Base-by-base conservation (phyloP, 176 grass and related monocot genomes). In the Leersia perrieri region DNA sequence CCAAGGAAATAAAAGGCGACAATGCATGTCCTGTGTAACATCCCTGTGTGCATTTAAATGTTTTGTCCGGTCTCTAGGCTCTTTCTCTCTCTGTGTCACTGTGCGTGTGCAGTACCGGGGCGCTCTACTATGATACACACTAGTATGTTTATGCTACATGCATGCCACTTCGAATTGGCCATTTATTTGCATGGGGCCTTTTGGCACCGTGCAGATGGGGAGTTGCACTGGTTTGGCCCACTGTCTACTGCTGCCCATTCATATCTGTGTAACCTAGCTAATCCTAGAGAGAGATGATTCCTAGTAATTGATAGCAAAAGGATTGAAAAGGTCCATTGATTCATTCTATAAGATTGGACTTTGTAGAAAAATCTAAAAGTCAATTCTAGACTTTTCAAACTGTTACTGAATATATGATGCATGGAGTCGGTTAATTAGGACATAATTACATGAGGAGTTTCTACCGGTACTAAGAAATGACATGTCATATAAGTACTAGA, bases 31-130 rank as follows among this genome's bases (percentile, higher is more conserved):
- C 42, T 80, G 76, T 73, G 76, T 39, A 65, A 36, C 83, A 72
- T 85, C 55, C 53, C 53, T 51, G 83, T 79, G 67, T 57, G 32
- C 83, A 66, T 71, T 86, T 74, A 70, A 86, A 80, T 67, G 84
- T 60, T 62, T 80, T 86, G 84, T 80, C 75, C 27, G 58, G 79
- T 31, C 15, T 82, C 36, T 45, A 33, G 31, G 12, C 65, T 58
- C 10, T 12, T 14, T 68, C 31, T 53, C 42, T 23, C 67, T 33
- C 68, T 22, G 22, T 35, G 40, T 3, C 22, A 58, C 60, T 63
- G 34, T 35, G 72, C 25, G 53, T 58, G 22, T 58, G 53, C 53
- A 58, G 53, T 58, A 55, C 18, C n/a, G 45, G 45, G 16, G 22
- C n/a, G 16, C 47, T 4, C 53, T 57, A 35, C 60, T 18, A 39